These are phyloP conservation scores for Stephania yunnanensis DNA, from an alignment of 164 flowering plant genomes.

Conservation along the genomic window DNA sequence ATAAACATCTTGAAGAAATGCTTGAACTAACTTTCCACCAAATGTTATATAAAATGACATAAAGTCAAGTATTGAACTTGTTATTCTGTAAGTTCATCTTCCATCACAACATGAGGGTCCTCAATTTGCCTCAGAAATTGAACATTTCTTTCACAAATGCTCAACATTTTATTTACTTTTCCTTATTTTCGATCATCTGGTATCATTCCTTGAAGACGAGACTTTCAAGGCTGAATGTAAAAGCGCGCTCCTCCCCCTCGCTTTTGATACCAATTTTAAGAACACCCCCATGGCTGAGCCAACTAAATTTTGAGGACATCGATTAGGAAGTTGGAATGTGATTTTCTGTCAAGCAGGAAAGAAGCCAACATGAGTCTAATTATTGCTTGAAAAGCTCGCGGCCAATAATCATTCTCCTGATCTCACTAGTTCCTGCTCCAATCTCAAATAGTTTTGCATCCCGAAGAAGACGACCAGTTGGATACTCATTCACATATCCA, in stretches of 20 bases:
- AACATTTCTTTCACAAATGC: too few species aligned
- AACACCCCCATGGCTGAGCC: neutral
- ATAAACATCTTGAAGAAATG: too few species aligned
- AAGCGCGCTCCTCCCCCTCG: neutral
- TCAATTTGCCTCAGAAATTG: too few species aligned
- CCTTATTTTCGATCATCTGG: too few species aligned
- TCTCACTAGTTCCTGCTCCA: conserved; percentile 98
- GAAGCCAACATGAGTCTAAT: conserved; percentile 5
- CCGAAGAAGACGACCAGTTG: conserved; percentile 90
- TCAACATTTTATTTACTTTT: too few species aligned
- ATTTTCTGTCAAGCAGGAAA: neutral
- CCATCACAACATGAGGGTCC: too few species aligned
- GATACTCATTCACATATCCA: conserved; percentile 91
- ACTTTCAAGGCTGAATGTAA: neutral
- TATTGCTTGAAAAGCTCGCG: conserved; percentile 80
- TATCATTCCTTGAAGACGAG: too few species aligned
- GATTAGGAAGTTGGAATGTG: neutral
- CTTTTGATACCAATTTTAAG: neutral
- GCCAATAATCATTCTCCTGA: conserved; percentile 90
- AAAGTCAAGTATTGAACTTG: too few species aligned
- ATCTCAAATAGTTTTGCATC: conserved; percentile 97
- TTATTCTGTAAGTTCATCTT: too few species aligned
- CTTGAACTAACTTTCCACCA: too few species aligned
- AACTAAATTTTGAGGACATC: neutral
- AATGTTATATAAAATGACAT: too few species aligned